Evolutionary conservation across 495 filamentous ascomycete species (phyloP).

Genomic region (Cercophora scortea): DNA sequence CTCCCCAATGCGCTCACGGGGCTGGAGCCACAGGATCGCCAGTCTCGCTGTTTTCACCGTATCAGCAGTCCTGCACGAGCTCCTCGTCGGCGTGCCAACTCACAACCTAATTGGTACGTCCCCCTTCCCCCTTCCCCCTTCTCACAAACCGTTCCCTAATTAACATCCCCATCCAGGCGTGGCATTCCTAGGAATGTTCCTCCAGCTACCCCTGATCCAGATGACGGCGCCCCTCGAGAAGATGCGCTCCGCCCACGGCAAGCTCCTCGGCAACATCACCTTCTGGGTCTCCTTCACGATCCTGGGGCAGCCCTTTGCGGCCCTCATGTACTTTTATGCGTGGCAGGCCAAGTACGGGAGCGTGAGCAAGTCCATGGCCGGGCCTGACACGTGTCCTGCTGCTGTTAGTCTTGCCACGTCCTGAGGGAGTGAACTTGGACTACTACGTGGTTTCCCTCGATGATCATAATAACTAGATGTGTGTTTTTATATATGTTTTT

Average conservation of each 20-base stretch:
- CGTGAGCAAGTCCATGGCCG: constrained; percentile 24
- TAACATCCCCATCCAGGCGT: constrained; percentile 47
- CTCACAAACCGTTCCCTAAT: no score
- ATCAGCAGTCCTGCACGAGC: constrained; percentile 81
- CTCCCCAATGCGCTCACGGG: constrained; percentile 73
- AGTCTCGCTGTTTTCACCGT: constrained; percentile 76
- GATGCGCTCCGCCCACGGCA: constrained; percentile 63
- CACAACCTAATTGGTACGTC: constrained; percentile 81
- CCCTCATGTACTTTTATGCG: constrained; percentile 88
- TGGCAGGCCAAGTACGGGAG: constrained; percentile 98
- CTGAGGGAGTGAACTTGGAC: no score
- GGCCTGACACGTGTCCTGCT: no score
- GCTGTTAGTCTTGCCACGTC: no score
- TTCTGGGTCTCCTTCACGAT: constrained; percentile 96
- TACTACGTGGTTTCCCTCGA: no score
- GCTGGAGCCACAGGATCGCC: constrained; percentile 59
- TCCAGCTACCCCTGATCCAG: constrained; percentile 82
- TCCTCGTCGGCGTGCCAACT: constrained; percentile 89
- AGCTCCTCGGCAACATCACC: constrained; percentile 77
- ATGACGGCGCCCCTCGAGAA: constrained; percentile 71
- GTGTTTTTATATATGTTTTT: no score
- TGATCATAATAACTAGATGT: no score
- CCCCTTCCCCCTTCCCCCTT: no score
- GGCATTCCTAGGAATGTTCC: constrained; percentile 87
- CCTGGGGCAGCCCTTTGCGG: constrained; percentile 86